Conservation (phyloP, 2,329 filamentous ascomycete species). For the Xylaria sp. region DNA sequence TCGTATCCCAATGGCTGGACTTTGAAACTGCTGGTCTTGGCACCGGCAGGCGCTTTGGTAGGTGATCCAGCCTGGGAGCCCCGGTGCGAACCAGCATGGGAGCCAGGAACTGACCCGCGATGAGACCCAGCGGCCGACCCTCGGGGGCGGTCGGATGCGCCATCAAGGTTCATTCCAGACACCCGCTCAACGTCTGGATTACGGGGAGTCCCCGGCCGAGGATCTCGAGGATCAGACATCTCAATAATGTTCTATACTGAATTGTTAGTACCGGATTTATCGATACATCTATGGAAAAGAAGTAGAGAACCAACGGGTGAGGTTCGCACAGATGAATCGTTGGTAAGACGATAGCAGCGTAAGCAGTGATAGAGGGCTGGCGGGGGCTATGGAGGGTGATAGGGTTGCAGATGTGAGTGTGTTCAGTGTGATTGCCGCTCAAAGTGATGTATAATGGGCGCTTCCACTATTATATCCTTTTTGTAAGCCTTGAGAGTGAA, state of each 20-base stretch:
- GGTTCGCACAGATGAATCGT: neutral
- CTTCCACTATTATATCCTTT: neutral
- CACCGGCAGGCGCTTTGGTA: neutral
- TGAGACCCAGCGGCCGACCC: conserved; percentile 18
- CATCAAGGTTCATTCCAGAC: conserved; percentile 38
- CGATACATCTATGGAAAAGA: neutral
- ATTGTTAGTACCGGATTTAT: neutral
- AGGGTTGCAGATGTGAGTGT: neutral
- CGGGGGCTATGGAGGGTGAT: neutral
- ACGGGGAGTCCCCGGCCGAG: conserved; percentile 12
- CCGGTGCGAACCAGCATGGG: conserved; percentile 28
- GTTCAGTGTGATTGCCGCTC: neutral
- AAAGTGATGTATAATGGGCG: neutral
- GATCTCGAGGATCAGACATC: conserved; percentile 26
- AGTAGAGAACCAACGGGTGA: neutral
- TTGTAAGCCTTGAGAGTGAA: neutral
- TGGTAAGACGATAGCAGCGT: neutral
- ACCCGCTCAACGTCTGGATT: conserved; percentile 32
- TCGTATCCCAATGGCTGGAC: conserved; percentile 34
- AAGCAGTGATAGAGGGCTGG: neutral
- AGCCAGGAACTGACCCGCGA: conserved; percentile 12
- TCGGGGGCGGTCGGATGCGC: conserved; percentile 38
- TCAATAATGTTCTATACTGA: neutral
- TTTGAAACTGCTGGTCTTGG: neutral
- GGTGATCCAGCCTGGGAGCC: conserved; percentile 23